Evolutionary conservation across 2,329 filamentous ascomycete genomes (phyloP), one percentile per base, ranked within the genome.

Genomic region (Alternaria gansuensis): DNA sequence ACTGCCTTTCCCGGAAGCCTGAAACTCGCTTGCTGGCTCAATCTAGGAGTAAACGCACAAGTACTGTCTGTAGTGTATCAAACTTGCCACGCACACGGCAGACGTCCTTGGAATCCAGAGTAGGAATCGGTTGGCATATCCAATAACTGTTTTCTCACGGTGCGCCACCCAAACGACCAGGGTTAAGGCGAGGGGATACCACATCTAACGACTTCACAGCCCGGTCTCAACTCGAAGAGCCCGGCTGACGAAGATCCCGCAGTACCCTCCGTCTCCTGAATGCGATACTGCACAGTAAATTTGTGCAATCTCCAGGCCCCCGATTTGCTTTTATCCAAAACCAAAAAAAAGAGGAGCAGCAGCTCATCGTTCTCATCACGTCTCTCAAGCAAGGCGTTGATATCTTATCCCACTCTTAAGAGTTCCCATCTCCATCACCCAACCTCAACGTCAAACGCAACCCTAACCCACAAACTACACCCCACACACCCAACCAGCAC

Each of bases 401-500:
- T 14, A 24, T 14, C 21, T 7, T 31, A 5, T 13, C 28, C 10
- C 28, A 31, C 2, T 31, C 28, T 13, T 29, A 9, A 29, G 5
- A 9, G 9, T 9, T 29, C 28, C 28, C 28, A 37, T 39, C 36
- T 21, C 14, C 36, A 14, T 69, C 66, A 71, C 14, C 65, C 65
- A 45, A 79, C 81, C 56, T 82, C 81, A 45, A 84, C 80, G 23
- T 81, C 84, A 79, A 88, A 89, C 63, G 84, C 75, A 43, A 89
- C 82, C 71, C 84, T 84, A 60, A 88, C 79, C 83, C 84, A 88
- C 57, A 89, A 78, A 80, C 86, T 88, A 75, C 87, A 89, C 34
- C 87, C 86, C 56, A 80, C 79, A 77, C 87, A 89, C 2, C 85
- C 85, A 17, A 86, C 81, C 44, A 87, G 76, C 59, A 88, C 78